Percentiles rank a stretch among this genome's conserved stretches.
Evolutionary conservation across 2,329 filamentous ascomycete species (phyloP).

Genomic region (Aureobasidium lini): DNA sequence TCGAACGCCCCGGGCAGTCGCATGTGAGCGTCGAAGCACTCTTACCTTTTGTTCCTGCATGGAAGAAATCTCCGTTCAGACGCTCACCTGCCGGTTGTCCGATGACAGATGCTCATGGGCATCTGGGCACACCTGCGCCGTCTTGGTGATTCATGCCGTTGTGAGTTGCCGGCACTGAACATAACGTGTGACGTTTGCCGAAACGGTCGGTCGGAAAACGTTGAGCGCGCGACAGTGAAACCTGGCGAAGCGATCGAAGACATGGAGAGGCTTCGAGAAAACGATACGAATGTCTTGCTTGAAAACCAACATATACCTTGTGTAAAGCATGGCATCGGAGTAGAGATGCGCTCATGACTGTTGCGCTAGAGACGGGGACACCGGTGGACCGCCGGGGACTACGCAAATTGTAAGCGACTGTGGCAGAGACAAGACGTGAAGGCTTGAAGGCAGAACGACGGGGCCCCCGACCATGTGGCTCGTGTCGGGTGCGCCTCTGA

Average conservation of each 20-base stretch:
- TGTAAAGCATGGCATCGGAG: background rate
- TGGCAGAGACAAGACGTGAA: background rate
- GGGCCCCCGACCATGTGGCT: background rate
- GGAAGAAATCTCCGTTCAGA: background rate
- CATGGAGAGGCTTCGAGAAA: background rate
- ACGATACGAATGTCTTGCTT: background rate
- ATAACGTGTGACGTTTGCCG: background rate
- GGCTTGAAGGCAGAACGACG: background rate
- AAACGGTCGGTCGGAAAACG: background rate
- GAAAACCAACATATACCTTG: background rate
- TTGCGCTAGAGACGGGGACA: background rate
- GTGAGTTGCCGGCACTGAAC: background rate
- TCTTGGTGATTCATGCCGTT: background rate
- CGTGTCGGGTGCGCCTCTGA: background rate
- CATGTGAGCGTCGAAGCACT: background rate
- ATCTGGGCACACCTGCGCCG: background rate
- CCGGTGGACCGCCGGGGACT: background rate
- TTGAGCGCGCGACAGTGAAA: background rate
- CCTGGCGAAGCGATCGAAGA: background rate
- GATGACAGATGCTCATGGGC: background rate
- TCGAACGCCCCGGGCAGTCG: background rate
- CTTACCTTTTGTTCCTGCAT: slow-evolving; percentile 6
- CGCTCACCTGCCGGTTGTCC: background rate
- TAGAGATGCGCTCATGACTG: background rate
- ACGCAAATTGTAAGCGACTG: background rate